A percentile compares a stretch with the other conserved stretches of the same genome.
These are phyloP conservation scores for Colletotrichum sp. DNA, from an alignment of 2,329 filamentous ascomycete species.

Conservation along the genomic window DNA sequence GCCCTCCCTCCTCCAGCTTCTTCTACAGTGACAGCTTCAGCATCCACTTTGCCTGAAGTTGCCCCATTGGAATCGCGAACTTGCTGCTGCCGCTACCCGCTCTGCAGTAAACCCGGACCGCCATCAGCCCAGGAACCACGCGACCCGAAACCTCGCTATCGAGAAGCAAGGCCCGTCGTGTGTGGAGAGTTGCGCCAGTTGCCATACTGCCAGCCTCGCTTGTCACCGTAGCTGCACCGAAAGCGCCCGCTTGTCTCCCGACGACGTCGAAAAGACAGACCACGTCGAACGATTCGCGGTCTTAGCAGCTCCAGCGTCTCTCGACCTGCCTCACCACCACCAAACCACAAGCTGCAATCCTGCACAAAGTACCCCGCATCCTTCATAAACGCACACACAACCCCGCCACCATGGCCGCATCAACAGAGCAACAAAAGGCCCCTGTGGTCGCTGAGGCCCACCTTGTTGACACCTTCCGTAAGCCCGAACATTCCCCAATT, in stretches of 20 bases:
- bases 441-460: conserved; percentile 78
- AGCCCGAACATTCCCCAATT: conserved; percentile 34
- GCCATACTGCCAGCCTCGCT: not conserved
- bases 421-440: conserved; percentile 42
- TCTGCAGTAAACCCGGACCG: not conserved
- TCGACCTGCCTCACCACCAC: not conserved
- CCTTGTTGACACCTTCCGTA: conserved; percentile 75
- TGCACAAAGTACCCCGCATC: conserved; percentile 21
- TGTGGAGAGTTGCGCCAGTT: conserved; percentile 19
- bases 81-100: conserved; percentile 17
- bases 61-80: not conserved
- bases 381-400: conserved; percentile 18
- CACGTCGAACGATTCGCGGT: conserved; percentile 10
- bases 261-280: conserved; percentile 3
- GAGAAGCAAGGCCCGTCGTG: not conserved
- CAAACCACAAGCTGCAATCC: not conserved
- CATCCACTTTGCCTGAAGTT: not conserved
- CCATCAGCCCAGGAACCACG: conserved; percentile 6
- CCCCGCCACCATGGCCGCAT: conserved; percentile 48
- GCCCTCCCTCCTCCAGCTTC: not conserved
- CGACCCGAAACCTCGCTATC: not conserved
- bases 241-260: conserved; percentile 4
- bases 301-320: conserved; percentile 3
- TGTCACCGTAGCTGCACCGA: not conserved
- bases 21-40: not conserved